phyloP scores from a whole-genome alignment of 805 yeast genomes.

The Hanseniaspora vineae region DNA sequence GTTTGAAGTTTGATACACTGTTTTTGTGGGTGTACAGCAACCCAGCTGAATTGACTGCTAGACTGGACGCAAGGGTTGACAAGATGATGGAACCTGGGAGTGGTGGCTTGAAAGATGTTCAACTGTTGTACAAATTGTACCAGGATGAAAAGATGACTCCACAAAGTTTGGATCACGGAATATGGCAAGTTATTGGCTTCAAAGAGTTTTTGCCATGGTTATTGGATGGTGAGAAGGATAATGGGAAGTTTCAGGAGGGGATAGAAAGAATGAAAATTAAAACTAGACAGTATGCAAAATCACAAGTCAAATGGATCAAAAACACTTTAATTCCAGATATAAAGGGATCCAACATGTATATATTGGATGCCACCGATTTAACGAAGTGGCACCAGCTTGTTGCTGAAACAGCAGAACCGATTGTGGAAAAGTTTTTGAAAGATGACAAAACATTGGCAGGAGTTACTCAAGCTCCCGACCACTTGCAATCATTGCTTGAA shows the following conservation, averaged over 20 bases:
- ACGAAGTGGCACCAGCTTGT: constrained; percentile 47
- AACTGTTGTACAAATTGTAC: constrained; percentile 40
- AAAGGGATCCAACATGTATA: constrained; percentile 51
- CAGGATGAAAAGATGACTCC: constrained; percentile 15
- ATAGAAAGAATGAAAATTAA: constrained; percentile 67
- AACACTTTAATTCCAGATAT: constrained; percentile 53
- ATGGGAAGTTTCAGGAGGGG: constrained; percentile 29
- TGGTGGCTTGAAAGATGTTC: constrained; percentile 64
- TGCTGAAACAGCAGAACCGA: constrained; percentile 36
- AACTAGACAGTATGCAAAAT: constrained; percentile 77
- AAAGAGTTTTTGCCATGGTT: constrained; percentile 77
- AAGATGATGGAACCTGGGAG: constrained; percentile 43
- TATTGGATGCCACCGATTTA: constrained; percentile 70
- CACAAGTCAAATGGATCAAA: constrained; percentile 84
- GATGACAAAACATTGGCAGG: constrained; percentile 6
- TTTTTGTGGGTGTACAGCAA: constrained; percentile 77
- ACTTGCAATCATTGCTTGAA: constrained; percentile 18
- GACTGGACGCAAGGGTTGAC: constrained; percentile 76
- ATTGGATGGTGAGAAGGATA: constrained; percentile 11
- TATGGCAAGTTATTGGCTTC: constrained; percentile 93
- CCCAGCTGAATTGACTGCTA: constrained; percentile 36
- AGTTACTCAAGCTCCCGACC: constrained; percentile 27
- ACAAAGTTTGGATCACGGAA: constrained; percentile 55
- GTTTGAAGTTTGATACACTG: constrained; percentile 47
- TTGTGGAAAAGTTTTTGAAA: constrained; percentile 31